phyloP scores from a whole-genome alignment of 768 basidiomycete species.

The Terana coerulea region DNA sequence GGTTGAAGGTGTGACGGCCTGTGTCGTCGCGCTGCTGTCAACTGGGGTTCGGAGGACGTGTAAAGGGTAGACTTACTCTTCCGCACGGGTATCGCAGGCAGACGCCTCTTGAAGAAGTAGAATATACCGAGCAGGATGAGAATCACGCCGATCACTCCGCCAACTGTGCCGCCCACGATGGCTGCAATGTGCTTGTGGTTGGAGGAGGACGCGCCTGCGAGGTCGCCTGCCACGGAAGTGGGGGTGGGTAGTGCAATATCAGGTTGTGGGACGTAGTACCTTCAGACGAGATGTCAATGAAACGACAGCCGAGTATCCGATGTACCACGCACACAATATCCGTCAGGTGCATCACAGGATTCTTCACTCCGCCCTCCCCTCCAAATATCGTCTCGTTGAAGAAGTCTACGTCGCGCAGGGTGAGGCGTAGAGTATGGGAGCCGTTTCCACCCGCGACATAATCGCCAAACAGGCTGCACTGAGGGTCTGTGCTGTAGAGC shows the following conservation, averaged over 20 bases:
- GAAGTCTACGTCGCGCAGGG: not conserved
- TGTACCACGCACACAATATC: conserved; percentile 3
- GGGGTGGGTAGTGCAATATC: not conserved
- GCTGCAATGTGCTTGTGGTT: conserved; percentile 4
- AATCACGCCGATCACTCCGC: conserved; percentile 5
- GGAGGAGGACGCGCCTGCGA: not conserved
- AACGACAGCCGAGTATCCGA: not conserved
- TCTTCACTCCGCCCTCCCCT: not conserved
- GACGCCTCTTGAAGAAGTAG: conserved; percentile 1
- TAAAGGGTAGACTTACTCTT: not conserved
- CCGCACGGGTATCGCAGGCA: not conserved
- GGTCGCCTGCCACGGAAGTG: not conserved
- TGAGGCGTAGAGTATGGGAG: not conserved
- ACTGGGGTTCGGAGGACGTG: not conserved
- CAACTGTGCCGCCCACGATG: conserved; percentile 4
- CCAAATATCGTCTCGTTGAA: no score
- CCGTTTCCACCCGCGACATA: conserved; percentile 6
- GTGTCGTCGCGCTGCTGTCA: not conserved
- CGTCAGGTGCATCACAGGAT: conserved; percentile 8
- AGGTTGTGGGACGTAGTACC: conserved; percentile 2
- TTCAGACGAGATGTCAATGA: not conserved
- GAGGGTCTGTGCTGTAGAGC: not conserved
- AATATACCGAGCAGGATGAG: not conserved
- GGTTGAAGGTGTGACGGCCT: conserved; percentile 9
- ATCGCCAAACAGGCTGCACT: not conserved